Evolutionary conservation across 1,284 basidiomycete genomes (phyloP).

Genomic region (Moniliella sp.): DNA sequence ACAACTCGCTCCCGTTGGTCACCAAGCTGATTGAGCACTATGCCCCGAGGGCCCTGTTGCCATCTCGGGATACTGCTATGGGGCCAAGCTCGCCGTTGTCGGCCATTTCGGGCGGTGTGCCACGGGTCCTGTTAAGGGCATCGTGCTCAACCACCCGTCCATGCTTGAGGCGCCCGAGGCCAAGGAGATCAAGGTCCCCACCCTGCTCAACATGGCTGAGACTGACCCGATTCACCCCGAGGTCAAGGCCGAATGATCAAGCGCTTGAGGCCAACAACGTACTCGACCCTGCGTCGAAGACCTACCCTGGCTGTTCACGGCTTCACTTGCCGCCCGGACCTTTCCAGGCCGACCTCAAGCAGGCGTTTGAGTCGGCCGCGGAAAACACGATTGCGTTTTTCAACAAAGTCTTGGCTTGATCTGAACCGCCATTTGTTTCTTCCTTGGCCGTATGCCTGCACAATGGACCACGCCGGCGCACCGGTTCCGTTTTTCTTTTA

Average conservation of each 20-base stretch:
- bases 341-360: slow-evolving; percentile 4
- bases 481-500: too few species aligned
- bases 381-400: slow-evolving; percentile 3
- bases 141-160: slow-evolving; percentile 3
- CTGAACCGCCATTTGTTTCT: too few species aligned
- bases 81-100: slow-evolving; percentile 4
- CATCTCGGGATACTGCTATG: slow-evolving; percentile 5
- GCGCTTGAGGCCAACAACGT: slow-evolving; percentile 4
- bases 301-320: slow-evolving; percentile 7
- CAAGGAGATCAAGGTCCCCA: slow-evolving; percentile 2
- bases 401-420: too few species aligned
- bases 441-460: too few species aligned
- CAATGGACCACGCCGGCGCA: too few species aligned
- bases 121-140: too few species aligned
- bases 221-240: slow-evolving; percentile 4
- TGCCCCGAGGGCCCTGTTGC: slow-evolving; percentile 3
- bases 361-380: slow-evolving; percentile 4
- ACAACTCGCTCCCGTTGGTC: slow-evolving; percentile 4
- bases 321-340: slow-evolving; percentile 4
- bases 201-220: slow-evolving; percentile 6
- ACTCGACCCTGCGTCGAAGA: slow-evolving; percentile 3
- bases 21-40: slow-evolving; percentile 5
- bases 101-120: too few species aligned
- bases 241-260: slow-evolving; percentile 3
- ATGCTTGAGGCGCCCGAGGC: slow-evolving; percentile 4